Evolutionary conservation across 2,329 filamentous ascomycete genomes (phyloP).

Genomic region (Helotiales sp.): DNA sequence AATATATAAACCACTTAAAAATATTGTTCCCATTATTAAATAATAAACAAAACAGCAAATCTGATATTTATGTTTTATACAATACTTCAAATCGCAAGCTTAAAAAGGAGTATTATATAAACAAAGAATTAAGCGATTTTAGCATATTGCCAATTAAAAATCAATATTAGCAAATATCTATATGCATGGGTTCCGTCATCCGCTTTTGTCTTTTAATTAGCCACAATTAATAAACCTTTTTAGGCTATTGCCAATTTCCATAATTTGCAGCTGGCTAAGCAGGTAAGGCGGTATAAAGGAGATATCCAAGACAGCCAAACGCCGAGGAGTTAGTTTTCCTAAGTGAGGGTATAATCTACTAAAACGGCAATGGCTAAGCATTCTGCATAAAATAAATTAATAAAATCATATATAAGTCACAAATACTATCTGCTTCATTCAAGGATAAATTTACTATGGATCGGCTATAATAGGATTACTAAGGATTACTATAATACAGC

Average conservation of each 20-base stretch:
- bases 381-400: neutral
- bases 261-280: no score
- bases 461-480: neutral
- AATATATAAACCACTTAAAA: neutral
- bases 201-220: neutral
- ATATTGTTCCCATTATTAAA: neutral
- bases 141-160: neutral
- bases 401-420: constrained; percentile 1
- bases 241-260: no score
- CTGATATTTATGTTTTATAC: no score
- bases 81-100: neutral
- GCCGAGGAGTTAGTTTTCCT: constrained; percentile 1
- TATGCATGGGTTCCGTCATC: neutral
- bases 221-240: neutral
- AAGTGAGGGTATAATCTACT: neutral
- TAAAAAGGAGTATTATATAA: neutral
- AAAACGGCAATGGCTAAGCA: neutral
- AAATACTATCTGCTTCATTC: neutral
- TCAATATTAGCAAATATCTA: neutral
- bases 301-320: no score
- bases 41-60: neutral
- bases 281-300: no score
- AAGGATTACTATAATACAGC: no score
- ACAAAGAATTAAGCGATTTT: neutral
- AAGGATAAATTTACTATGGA: neutral